These are phyloP conservation scores for Leccinum barrowsii DNA, from an alignment of 768 basidiomycete species.

Conservation along the genomic window DNA sequence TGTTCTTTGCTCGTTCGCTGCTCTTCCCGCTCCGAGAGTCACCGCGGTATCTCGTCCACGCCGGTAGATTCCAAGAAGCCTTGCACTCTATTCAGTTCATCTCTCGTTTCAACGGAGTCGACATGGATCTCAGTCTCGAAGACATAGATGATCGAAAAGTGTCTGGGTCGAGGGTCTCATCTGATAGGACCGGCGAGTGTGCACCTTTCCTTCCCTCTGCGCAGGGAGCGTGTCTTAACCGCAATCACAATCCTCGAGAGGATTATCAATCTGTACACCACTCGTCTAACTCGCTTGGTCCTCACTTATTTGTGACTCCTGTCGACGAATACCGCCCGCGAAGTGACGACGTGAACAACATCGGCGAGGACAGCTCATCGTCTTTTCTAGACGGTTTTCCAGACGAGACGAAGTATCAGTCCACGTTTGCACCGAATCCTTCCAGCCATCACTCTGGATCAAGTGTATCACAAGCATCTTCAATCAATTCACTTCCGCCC, in stretches of 20 bases:
- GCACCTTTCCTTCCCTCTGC: constrained; percentile 23
- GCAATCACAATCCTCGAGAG: constrained; percentile 18
- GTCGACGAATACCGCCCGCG: constrained; percentile 25
- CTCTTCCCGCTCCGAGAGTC: constrained; percentile 95
- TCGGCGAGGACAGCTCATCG: constrained; percentile 22
- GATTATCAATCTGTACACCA: constrained; percentile 29
- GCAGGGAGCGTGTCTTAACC: constrained; percentile 9
- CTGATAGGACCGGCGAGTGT: constrained; percentile 22
- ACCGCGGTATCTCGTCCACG: constrained; percentile 87
- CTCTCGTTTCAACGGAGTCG: constrained; percentile 78
- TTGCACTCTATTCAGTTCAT: constrained; percentile 80
- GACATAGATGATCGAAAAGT: constrained; percentile 58
- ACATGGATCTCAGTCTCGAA: constrained; percentile 61
- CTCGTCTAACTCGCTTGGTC: constrained; percentile 29
- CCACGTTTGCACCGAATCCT: constrained; percentile 24
- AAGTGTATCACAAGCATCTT: constrained; percentile 32
- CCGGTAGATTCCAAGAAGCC: constrained; percentile 81
- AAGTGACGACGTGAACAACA: constrained; percentile 23
- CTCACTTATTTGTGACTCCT: constrained; percentile 19
- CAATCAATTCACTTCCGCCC: constrained; percentile 38
- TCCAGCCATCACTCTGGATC: constrained; percentile 14
- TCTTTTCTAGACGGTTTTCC: constrained; percentile 7
- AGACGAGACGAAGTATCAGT: constrained; percentile 16
- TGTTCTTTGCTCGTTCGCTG: constrained; percentile 86
- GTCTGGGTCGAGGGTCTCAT: constrained; percentile 12